Base-by-base conservation (phyloP, 495 filamentous ascomycete species). In the Articulospora tetracladia region DNA sequence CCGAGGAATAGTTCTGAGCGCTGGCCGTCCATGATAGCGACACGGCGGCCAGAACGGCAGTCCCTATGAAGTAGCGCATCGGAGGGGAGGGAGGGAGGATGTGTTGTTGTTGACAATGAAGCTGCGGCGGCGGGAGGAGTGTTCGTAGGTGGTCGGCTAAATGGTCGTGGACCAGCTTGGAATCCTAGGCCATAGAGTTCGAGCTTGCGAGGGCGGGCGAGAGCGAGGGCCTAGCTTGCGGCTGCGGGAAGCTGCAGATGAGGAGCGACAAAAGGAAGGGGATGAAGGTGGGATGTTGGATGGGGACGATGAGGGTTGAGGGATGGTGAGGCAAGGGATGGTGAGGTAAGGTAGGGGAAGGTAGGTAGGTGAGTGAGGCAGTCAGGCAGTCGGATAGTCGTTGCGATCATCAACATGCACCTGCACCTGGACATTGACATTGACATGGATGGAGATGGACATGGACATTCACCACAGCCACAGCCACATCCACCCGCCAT, bases 1-100 rank as follows among this genome's bases (percentile, higher is more conserved):
- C 58, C 15, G 72, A 77, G 17, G 61, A 66, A 25, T 61, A 62
- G 66, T 79, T 81, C 65, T 72, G 74, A 39, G 73, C 79, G 30
- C 63, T 67, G 36, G 71, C 70, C 20, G 74, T 57, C 57, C 70
- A 73, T 62, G 76, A 72, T 52, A 81, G 64, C 52, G 77, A 72
- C 50, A 79, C 24, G 19, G 60, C 32, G 34, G 60, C 63, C 13
- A 66, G 60, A 54, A 60, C 60, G 0, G 51, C 60, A 27, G 53
- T 47, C 22, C 56, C 53, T n/a, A 62, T 49, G 44, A 58, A 26
- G 30, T 27, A 53, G 12, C 66, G 57, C 66, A 68, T 68, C 50
- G 10, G 39, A 17, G n/a, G 39, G 8, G 39, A 44, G 39, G n/a
- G n/a, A n/a, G n/a, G n/a, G n/a, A n/a, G n/a, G n/a, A n/a, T 8